A percentile compares a stretch with the other conserved stretches of the same genome.
Conservation (phyloP, 495 filamentous ascomycete species). For the Penicillium egyptiacum region DNA sequence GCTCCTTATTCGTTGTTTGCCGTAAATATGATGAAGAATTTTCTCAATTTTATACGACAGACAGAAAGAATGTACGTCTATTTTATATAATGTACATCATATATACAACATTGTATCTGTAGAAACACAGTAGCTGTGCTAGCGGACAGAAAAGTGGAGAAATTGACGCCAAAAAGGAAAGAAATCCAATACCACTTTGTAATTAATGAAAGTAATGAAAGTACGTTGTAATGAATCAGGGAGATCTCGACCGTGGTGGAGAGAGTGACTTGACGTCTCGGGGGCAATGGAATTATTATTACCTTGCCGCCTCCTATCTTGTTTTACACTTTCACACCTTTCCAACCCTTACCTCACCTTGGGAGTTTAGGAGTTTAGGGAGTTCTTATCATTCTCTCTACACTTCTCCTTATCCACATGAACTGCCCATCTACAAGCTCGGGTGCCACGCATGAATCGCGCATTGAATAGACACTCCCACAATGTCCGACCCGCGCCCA, state of each 20-base stretch:
- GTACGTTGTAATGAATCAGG: background rate
- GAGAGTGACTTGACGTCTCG: background rate
- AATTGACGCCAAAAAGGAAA: background rate
- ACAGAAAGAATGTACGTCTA: too few species aligned
- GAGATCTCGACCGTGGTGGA: constrained; percentile 5
- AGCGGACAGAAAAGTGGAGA: background rate
- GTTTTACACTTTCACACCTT: background rate
- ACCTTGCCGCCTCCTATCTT: constrained; percentile 4
- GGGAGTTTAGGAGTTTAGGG: background rate
- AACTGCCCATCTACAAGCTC: background rate
- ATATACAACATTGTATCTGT: too few species aligned
- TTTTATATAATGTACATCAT: too few species aligned
- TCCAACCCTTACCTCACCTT: background rate
- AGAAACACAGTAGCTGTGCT: too few species aligned
- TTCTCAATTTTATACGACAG: too few species aligned
- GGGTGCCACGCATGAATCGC: constrained; percentile 18
- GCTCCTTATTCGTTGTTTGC: background rate
- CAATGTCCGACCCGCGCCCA: constrained; percentile 37
- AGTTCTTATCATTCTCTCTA: constrained; percentile 1
- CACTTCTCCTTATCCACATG: constrained; percentile 14
- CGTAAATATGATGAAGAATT: background rate
- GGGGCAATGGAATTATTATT: background rate
- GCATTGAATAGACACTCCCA: constrained; percentile 16
- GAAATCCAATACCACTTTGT: too few species aligned
- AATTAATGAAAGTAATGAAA: background rate